These are phyloP conservation scores for Colletotrichum truncatum DNA, from an alignment of 2,329 filamentous ascomycete species.

Conservation along the genomic window DNA sequence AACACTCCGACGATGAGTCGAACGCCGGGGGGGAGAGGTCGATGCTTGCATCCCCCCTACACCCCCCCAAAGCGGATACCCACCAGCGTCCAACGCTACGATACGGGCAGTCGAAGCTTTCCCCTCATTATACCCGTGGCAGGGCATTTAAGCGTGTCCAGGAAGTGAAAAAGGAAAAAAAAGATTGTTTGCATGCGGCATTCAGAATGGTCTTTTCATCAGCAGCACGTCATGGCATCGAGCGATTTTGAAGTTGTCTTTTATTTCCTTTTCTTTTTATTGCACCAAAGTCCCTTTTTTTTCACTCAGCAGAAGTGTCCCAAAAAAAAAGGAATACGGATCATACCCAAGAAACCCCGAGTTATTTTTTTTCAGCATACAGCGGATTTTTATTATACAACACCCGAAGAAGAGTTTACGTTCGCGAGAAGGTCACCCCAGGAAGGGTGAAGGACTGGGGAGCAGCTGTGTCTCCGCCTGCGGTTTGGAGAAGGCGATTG, in stretches of 20 bases:
- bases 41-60: not conserved
- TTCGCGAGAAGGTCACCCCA: constrained; percentile 27
- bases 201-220: constrained; percentile 44
- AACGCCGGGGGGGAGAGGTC: not conserved
- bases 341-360: constrained; percentile 46
- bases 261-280: constrained; percentile 30
- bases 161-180: constrained; percentile 31
- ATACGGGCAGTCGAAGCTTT: constrained; percentile 19
- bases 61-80: constrained; percentile 10
- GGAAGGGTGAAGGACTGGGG: constrained; percentile 22
- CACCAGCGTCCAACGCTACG: constrained; percentile 23
- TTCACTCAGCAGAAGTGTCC: constrained; percentile 47
- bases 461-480: not conserved
- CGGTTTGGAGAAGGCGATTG: not conserved
- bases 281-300: constrained; percentile 40
- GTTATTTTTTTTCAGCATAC: constrained; percentile 37
- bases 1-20: constrained; percentile 7
- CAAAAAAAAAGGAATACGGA: constrained; percentile 52
- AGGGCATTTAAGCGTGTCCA: constrained; percentile 14
- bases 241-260: constrained; percentile 52
- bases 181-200: constrained; percentile 34
- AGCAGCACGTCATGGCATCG: constrained; percentile 55
- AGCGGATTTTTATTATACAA: constrained; percentile 33
- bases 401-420: constrained; percentile 32
- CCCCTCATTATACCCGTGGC: constrained; percentile 17